Evolutionary conservation across 164 flowering plant genomes (phyloP), one percentile per base, ranked within the genome.

Genomic region (Annona cherimola): DNA sequence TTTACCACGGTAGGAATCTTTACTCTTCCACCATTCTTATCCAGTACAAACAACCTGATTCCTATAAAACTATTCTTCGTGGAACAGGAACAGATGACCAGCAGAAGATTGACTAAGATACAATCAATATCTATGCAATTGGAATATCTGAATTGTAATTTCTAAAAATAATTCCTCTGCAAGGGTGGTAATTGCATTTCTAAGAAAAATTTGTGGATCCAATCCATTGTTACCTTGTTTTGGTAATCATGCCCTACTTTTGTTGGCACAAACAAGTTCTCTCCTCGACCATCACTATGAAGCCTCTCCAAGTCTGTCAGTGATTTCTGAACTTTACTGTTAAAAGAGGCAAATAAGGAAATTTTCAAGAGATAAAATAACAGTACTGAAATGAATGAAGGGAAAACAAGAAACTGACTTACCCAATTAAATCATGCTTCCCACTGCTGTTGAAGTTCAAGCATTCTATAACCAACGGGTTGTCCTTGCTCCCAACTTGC

Each of bases 391-490:
- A 50, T 16, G 14, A 16, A 50, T 50, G 57, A 11, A 50, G 11
- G 14, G 57, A 11, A 50, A 5, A 50, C 14, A 50, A 16, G 42
- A 18, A 45, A 45, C 16, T 8, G 45, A 60, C 45, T 74, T 90
- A 95, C 98, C 99, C 99, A 20, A 95, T 86, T 20, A 89, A 78
- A 4, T 16, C 77, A 83, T 95, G 99, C 35, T 81, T 88, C 60
- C 98, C 99, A 80, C 68, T 88, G 82, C 69, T 81, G 75, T 91
- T 86, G 80, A 95, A 95, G 84, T 95, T 92, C 75, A 85, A 91
- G 71, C 99, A 95, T 80, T 95, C 98, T 11, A 95, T 83, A 61
- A 87, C 60, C 71, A 95, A 78, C 41, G 95, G 99, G 71, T 83
- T 91, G 9, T 91, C 98, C 91, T 89, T 89, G 88, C 87, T 86